Evolutionary conservation across 164 flowering plant genomes (phyloP), one percentile per base, ranked within the genome.

Genomic region (Nelumbo lutea): DNA sequence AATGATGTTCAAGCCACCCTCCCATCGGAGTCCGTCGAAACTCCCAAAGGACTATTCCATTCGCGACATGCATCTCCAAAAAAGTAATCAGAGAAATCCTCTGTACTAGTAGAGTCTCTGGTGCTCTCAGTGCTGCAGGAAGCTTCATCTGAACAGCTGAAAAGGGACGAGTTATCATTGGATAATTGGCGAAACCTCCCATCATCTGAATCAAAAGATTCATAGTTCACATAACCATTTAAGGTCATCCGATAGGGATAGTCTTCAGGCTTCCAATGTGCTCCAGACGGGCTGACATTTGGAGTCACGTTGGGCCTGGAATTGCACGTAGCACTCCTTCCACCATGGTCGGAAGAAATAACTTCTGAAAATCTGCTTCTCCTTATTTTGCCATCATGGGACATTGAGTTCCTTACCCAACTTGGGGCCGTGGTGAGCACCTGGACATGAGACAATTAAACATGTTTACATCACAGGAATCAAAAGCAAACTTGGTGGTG

Each of bases 371-470:
- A 61, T 61, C 60, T 68, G 48, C 61, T 69, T 41, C 45, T 64
- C 64, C 64, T 78, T 40, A 8, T 66, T 66, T 73, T 84, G 27
- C 61, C 42, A 38, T 81, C 83, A 10, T 66, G 57, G 42, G 80
- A 61, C 10, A 79, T 48, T 56, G 72, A 65, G 62, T 76, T 83
- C 75, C 88, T 79, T 57, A 88, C 62, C 71, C 72, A 76, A 71
- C 81, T 82, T n/a, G 98, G 96, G 64, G 87, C 87, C 93, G 83
- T 1, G 96, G 93, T 2, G 89, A 90, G 82, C 81, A 84, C 86
- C 98, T 92, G 67, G 7, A 66, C 73, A 27, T 4, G 38, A 58
- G n/a, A 42, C 6, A 50, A 50, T 13, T 38, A 15, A 48, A 59
- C 47, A 10, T 42, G 51, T n/a, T 61, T 42, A 55, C n/a, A 46